phyloP scores from a whole-genome alignment of 2,329 filamentous ascomycete species.

The Colletotrichum aenigma region DNA sequence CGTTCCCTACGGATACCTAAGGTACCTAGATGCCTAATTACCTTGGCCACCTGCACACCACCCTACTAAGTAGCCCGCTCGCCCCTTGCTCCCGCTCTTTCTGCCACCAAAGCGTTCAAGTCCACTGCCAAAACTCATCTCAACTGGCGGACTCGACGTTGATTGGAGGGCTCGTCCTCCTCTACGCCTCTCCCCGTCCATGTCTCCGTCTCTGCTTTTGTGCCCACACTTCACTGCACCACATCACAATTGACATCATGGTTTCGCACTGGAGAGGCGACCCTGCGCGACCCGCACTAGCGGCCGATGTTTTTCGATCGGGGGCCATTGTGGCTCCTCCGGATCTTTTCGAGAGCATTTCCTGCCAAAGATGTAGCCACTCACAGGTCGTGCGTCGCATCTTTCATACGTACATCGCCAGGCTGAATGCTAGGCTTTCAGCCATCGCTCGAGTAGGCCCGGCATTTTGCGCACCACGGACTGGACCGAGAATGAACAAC shows the following conservation, averaged over 20 bases:
- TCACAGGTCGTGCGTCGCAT: not conserved
- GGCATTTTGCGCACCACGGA: not conserved
- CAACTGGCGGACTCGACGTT: not conserved
- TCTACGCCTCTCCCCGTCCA: not conserved
- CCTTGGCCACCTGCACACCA: not conserved
- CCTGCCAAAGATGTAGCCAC: not conserved
- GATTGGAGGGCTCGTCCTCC: not conserved
- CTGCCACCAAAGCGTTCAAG: constrained; percentile 1
- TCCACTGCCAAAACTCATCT: not conserved
- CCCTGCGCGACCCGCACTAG: not conserved
- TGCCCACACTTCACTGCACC: not conserved
- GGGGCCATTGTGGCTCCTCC: not conserved
- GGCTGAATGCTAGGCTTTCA: constrained; percentile 5
- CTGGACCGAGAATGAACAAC: not conserved
- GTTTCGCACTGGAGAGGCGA: not conserved
- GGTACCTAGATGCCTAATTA: not conserved
- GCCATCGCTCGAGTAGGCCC: not conserved
- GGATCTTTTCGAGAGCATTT: not conserved
- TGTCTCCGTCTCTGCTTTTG: not conserved
- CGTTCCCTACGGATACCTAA: not conserved
- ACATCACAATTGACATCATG: not conserved
- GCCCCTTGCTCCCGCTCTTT: constrained; percentile 9
- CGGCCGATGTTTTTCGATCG: constrained; percentile 8
- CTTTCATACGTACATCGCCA: not conserved
- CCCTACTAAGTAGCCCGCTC: not conserved